Conservation (phyloP, 192 early-diverging fungal species). For the Phlyctochytrium arcticum region DNA sequence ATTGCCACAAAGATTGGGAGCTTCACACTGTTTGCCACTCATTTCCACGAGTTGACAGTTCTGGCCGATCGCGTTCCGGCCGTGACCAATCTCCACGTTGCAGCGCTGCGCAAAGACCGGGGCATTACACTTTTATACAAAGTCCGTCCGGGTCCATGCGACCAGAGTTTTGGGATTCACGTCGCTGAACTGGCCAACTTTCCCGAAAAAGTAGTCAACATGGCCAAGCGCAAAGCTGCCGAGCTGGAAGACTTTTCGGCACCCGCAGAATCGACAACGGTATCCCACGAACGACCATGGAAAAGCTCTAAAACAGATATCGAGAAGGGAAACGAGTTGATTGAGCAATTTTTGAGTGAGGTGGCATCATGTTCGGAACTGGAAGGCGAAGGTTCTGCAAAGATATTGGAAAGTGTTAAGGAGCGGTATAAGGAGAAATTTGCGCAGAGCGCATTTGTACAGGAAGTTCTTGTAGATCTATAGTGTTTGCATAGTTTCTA, state of each 20-base stretch:
- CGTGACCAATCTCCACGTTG: slow-evolving; percentile 88
- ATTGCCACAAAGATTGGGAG: slow-evolving; percentile 64
- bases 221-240: slow-evolving; percentile 82
- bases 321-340: slow-evolving; percentile 36
- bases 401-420: slow-evolving; percentile 41
- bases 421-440: slow-evolving; percentile 57
- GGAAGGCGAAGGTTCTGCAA: slow-evolving; percentile 31
- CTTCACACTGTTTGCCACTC: slow-evolving; percentile 90
- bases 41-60: slow-evolving; percentile 95
- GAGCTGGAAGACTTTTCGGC: slow-evolving; percentile 81
- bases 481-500: too few species aligned
- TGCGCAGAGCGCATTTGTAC: slow-evolving; percentile 57
- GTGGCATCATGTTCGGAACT: slow-evolving; percentile 42
- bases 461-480: slow-evolving; percentile 45
- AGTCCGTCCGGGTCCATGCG: slow-evolving; percentile 67
- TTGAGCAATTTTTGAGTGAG: slow-evolving; percentile 47
- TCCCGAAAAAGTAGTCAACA: slow-evolving; percentile 71
- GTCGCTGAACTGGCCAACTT: slow-evolving; percentile 94
- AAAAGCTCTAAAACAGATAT: slow-evolving; percentile 44
- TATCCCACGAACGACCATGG: slow-evolving; percentile 16
- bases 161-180: slow-evolving; percentile 98
- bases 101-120: slow-evolving; percentile 51
- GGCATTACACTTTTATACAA: slow-evolving; percentile 87
- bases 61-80: slow-evolving; percentile 63
- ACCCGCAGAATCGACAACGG: neutral